These are phyloP conservation scores for Bauhinia variegata DNA, from an alignment of 306 rosid genomes.

Conservation along the genomic window DNA sequence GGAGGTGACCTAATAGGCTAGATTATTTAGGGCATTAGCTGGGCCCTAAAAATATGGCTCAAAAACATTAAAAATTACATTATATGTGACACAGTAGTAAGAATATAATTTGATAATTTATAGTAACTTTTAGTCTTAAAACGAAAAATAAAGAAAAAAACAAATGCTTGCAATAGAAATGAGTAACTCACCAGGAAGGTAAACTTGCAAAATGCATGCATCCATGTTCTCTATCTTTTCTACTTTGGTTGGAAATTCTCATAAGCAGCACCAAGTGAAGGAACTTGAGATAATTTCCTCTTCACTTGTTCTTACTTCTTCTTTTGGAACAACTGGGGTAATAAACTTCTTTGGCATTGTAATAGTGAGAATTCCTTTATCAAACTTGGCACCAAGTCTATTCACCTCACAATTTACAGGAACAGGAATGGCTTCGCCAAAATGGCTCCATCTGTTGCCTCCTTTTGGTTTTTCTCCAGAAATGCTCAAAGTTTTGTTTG, in stretches of 20 bases:
- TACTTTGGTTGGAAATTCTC: not conserved
- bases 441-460: constrained; percentile 39
- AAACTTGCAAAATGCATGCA: not conserved
- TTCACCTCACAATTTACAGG: constrained; percentile 39
- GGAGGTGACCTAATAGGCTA: too few relatives aligned
- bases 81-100: too few relatives aligned
- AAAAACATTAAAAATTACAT: too few relatives aligned
- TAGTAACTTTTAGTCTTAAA: too few relatives aligned
- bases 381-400: constrained; percentile 45
- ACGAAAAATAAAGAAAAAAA: too few relatives aligned
- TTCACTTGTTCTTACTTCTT: too few relatives aligned
- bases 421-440: constrained; percentile 43
- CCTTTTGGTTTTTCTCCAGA: constrained; percentile 56
- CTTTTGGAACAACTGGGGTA: constrained; percentile 10
- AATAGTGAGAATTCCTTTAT: constrained; percentile 43
- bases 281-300: not conserved
- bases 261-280: not conserved
- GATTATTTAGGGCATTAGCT: too few relatives aligned
- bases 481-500: constrained; percentile 23
- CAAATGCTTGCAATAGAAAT: too few relatives aligned
- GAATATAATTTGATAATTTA: too few relatives aligned
- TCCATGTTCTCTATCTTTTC: not conserved
- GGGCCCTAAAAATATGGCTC: too few relatives aligned
- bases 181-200: not conserved
- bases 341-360: constrained; percentile 50